These are phyloP conservation scores for Zasmidium angulare DNA, from an alignment of 2,329 filamentous ascomycete genomes.

Conservation along the genomic window DNA sequence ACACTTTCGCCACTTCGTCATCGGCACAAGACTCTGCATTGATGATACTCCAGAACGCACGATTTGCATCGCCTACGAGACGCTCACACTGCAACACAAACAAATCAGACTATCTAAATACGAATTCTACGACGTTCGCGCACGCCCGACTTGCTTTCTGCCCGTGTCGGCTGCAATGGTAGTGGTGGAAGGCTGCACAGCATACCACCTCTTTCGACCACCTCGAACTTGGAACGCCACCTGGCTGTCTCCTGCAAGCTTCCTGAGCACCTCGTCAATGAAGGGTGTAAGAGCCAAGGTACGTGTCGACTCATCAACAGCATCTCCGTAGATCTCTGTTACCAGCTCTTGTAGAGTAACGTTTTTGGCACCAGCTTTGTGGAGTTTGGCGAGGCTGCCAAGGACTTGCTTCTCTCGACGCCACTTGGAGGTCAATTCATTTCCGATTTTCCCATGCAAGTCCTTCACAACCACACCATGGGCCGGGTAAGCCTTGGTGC, in stretches of 20 bases:
- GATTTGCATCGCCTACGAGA: too few species aligned
- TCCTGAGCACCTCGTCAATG: constrained; percentile 61
- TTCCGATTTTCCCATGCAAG: constrained; percentile 40
- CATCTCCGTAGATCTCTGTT: constrained; percentile 42
- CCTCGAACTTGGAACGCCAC: constrained; percentile 30
- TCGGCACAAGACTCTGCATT: too few species aligned
- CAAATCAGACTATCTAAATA: too few species aligned
- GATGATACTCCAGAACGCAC: too few species aligned
- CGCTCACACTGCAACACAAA: too few species aligned
- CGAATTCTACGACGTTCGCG: too few species aligned
- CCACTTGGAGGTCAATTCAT: constrained; percentile 40
- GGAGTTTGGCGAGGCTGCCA: constrained; percentile 31
- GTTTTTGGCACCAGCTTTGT: constrained; percentile 31
- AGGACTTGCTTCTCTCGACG: constrained; percentile 45
- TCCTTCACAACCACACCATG: constrained; percentile 45
- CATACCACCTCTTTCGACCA: constrained; percentile 29
- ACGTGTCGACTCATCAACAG: constrained; percentile 37
- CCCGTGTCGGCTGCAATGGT: too few species aligned
- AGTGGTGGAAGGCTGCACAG: too few species aligned
- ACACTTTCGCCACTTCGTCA: too few species aligned
- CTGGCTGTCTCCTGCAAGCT: constrained; percentile 52
- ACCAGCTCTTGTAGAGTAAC: constrained; percentile 47
- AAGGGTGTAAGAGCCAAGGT: constrained; percentile 76
- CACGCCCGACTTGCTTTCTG: too few species aligned
- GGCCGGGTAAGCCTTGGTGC: constrained; percentile 45